Evolutionary conservation across 805 yeast genomes (phyloP).

Genomic region (Candida quercuum): DNA sequence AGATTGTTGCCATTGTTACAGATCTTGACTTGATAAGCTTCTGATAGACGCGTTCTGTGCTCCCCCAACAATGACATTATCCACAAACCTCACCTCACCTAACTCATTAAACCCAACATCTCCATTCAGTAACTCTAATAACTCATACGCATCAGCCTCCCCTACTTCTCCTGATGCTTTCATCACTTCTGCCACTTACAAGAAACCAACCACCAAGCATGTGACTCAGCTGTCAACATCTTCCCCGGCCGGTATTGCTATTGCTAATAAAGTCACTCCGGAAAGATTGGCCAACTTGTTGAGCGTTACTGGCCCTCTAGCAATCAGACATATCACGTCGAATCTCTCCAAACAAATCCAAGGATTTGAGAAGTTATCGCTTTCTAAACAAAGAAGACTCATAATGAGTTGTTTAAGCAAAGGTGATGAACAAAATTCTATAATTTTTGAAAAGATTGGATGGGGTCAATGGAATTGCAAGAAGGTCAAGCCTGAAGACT

Average conservation of each 20-base stretch:
- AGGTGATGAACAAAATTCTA: slow-evolving; percentile 46
- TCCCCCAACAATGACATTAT: neutral
- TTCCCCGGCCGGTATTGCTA: slow-evolving; percentile 83
- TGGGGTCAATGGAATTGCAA: slow-evolving; percentile 98
- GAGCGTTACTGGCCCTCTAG: slow-evolving; percentile 75
- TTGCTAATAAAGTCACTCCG: slow-evolving; percentile 82
- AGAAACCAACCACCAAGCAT: slow-evolving; percentile 23
- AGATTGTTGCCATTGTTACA: neutral
- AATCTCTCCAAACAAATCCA: slow-evolving; percentile 71
- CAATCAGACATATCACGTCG: slow-evolving; percentile 83
- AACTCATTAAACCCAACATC: slow-evolving; percentile 22
- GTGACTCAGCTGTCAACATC: slow-evolving; percentile 55
- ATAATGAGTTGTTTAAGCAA: slow-evolving; percentile 86
- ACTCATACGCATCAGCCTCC: slow-evolving; percentile 13
- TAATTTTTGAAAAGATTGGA: slow-evolving; percentile 86
- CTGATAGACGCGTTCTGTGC: neutral
- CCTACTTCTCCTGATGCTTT: slow-evolving; percentile 18
- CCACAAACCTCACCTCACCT: slow-evolving; percentile 12
- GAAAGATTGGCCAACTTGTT: slow-evolving; percentile 66
- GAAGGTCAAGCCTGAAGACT: slow-evolving; percentile 32
- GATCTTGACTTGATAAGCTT: slow-evolving; percentile 3
- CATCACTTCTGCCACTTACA: slow-evolving; percentile 22
- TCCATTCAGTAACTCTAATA: slow-evolving; percentile 19
- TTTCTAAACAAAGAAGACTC: slow-evolving; percentile 84
- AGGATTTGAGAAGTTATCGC: slow-evolving; percentile 72